Evolutionary conservation across 768 basidiomycete genomes (phyloP), one percentile per base, ranked within the genome.

Genomic region (Russula brevipes): DNA sequence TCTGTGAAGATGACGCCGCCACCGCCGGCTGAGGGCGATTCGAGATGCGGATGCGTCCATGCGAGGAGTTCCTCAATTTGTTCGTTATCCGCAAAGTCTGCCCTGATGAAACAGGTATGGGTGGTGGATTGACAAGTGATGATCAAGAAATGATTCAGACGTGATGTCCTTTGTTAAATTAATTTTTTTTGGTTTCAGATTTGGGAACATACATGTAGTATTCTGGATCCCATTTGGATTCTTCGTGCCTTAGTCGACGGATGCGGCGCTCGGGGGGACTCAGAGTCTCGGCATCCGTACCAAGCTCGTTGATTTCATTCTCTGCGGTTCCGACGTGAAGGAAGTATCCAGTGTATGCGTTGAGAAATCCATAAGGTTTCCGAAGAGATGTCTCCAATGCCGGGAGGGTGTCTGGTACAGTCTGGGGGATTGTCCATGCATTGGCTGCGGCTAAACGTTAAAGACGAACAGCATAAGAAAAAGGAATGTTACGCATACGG

Each of bases 241-340:
- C 78, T 72, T 93, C 91, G 64, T 84, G 85, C 59, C 75, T 72
- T 11, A 83, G 66, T 53, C 90, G 81, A 62, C 76, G 77, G 46
- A 63, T 67, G 35, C 84, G 79, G 42, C 90, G 81, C 65, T 87
- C 84, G 3, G 73, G 70, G 12, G 69, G 73, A 12, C 77, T 71
- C 57, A 81, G 81, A 1, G 71, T 78, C 74, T 94, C 91, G 14
- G 81, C 86, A 64, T 86, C 81, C 17, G 76, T 55, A 4, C 89
- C 90, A 14, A 93, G 79, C 69, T 91, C 90, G 69, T 92, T 89
- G 11, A 91, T 78, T 70, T 93, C 91, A 70, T 93, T 92, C 70
- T 88, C 89, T 3, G 82, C 82, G 68, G 90, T 82, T n/a, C 76
- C 74, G 9, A 85, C 85, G 72, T 91, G 85, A 60, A 74, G 77